Evolutionary conservation across 75 land plant genomes (phyloP).

Genomic region (Sequoia sempervirens): DNA sequence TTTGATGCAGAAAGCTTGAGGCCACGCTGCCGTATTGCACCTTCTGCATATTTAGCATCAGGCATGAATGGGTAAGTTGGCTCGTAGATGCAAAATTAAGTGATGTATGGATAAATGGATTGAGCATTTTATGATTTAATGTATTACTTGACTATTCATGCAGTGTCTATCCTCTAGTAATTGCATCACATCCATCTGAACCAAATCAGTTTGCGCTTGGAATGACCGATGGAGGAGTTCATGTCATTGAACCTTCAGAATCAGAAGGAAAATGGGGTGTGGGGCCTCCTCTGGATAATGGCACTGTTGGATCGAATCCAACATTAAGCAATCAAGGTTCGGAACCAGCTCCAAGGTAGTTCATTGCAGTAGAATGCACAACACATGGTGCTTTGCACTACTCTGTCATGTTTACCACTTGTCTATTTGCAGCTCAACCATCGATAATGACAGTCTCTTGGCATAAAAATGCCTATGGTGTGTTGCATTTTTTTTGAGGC

Average conservation of each 20-base stretch:
- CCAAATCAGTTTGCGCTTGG: constrained; percentile 74
- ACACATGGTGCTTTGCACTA: background rate
- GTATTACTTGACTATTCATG: background rate
- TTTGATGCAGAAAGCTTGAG: constrained; percentile 55
- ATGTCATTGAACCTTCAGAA: constrained; percentile 54
- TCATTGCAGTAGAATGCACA: background rate
- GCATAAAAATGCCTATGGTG: background rate
- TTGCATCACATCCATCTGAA: constrained; percentile 75
- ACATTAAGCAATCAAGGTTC: constrained; percentile 7
- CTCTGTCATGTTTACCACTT: background rate
- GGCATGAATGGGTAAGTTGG: background rate
- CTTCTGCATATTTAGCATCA: constrained; percentile 44
- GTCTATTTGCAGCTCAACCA: background rate
- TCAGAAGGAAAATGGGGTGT: constrained; percentile 11
- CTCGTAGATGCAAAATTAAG: background rate
- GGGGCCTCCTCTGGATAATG: background rate
- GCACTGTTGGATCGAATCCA: constrained; percentile 8
- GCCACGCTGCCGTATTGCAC: constrained; percentile 62
- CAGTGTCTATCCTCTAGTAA: constrained; percentile 50
- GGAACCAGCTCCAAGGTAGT: constrained; percentile 4
- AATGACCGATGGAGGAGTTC: constrained; percentile 69
- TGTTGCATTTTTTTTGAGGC: background rate
- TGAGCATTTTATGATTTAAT: background rate
- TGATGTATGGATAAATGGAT: background rate
- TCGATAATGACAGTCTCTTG: background rate